Percentiles rank a stretch among this genome's conserved stretches.
phyloP scores from a whole-genome alignment of 2,329 filamentous ascomycete genomes.

The Sclerotinia spermophila region DNA sequence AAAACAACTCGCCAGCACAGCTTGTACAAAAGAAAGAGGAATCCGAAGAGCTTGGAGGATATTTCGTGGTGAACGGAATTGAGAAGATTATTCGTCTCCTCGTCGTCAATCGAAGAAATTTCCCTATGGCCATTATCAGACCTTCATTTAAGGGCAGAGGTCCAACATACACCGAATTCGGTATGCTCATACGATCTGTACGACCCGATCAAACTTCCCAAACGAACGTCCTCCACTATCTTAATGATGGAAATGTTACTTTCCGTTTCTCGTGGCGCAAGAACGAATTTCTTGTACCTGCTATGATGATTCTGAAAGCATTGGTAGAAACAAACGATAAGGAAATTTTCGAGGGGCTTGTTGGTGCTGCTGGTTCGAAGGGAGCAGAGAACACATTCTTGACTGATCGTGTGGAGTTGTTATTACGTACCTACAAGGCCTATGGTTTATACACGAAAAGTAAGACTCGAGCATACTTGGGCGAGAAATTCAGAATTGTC shows the following conservation, averaged over 20 bases:
- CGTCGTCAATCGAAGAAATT: slow-evolving; percentile 86
- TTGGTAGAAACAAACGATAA: slow-evolving; percentile 93
- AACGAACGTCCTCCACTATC: slow-evolving; percentile 94
- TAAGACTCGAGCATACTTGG: slow-evolving; percentile 81
- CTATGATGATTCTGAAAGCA: slow-evolving; percentile 95
- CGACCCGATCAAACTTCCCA: slow-evolving; percentile 97
- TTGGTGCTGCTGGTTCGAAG: slow-evolving; percentile 72
- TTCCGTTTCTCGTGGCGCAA: slow-evolving; percentile 98
- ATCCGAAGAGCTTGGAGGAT: slow-evolving; percentile 91
- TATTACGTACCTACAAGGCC: slow-evolving; percentile 88
- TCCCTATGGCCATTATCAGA: slow-evolving; percentile 89
- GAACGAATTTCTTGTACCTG: slow-evolving; percentile 91
- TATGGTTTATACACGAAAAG: slow-evolving; percentile 80
- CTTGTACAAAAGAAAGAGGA: slow-evolving; percentile 89
- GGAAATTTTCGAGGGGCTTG: slow-evolving; percentile 91
- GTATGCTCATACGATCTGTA: slow-evolving; percentile 87
- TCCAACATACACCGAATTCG: slow-evolving; percentile 79
- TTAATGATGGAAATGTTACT: slow-evolving; percentile 92
- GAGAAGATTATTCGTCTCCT: slow-evolving; percentile 95
- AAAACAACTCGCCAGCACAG: slow-evolving; percentile 76
- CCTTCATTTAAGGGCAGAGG: slow-evolving; percentile 88
- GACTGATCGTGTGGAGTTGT: slow-evolving; percentile 86
- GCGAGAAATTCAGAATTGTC: slow-evolving; percentile 85
- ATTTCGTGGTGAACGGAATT: slow-evolving; percentile 96
- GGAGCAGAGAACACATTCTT: slow-evolving; percentile 86